These are phyloP conservation scores for Eruca vesicaria DNA, from an alignment of 441 rosid species.

Conservation along the genomic window DNA sequence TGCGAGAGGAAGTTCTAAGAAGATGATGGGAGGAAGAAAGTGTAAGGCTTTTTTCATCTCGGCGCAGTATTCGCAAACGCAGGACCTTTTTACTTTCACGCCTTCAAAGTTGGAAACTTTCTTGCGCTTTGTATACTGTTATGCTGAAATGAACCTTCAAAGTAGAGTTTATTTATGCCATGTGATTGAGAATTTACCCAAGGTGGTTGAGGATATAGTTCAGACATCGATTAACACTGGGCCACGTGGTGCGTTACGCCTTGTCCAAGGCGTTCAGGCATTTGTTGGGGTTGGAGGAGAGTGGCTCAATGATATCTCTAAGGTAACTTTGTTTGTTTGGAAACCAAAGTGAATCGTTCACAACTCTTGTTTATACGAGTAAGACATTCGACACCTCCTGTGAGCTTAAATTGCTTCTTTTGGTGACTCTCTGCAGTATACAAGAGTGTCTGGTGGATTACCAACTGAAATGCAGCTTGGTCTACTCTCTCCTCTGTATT, in stretches of 20 bases:
- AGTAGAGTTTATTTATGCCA: no score
- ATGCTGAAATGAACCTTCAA: no score
- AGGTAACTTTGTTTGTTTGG: conserved; percentile 45
- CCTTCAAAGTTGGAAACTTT: conserved; percentile 54
- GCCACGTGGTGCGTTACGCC: conserved; percentile 35
- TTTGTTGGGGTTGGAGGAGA: conserved; percentile 89
- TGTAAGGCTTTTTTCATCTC: conserved; percentile 44
- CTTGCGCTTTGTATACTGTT: no score
- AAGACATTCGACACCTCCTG: neutral
- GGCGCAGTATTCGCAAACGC: conserved; percentile 71
- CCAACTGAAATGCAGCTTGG: conserved; percentile 78
- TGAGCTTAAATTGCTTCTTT: neutral
- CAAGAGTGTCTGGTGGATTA: conserved; percentile 60
- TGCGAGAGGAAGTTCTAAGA: conserved; percentile 39
- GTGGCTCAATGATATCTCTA: conserved; percentile 89
- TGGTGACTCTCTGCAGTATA: conserved; percentile 46
- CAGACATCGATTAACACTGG: conserved; percentile 33
- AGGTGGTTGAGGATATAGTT: neutral
- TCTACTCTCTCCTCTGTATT: conserved; percentile 78
- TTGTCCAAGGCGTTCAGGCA: conserved; percentile 35
- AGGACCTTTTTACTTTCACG: conserved; percentile 79
- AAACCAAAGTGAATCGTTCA: neutral
- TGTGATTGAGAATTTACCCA: neutral
- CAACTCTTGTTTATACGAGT: neutral
- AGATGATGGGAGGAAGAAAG: conserved; percentile 39